A percentile compares a stretch with the other conserved stretches of the same genome.
Evolutionary conservation across 345 rosid species (phyloP).

Genomic region (Populus deltoides): DNA sequence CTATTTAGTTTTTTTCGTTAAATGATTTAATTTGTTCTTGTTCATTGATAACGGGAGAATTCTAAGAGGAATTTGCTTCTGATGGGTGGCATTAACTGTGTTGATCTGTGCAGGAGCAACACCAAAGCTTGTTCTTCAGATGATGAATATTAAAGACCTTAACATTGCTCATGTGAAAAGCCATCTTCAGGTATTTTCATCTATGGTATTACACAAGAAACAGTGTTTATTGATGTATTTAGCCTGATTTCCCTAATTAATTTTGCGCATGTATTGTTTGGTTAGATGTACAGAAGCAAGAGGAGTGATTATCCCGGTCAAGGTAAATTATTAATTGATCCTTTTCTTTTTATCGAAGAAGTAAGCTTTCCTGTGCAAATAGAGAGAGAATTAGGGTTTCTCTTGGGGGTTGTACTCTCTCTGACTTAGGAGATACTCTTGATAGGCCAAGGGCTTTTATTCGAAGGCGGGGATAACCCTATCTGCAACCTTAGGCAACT

Average conservation of each 20-base stretch:
- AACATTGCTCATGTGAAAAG: constrained; percentile 85
- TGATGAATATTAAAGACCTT: constrained; percentile 76
- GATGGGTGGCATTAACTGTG: not conserved
- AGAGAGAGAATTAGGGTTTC: constrained; percentile 31
- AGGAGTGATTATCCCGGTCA: constrained; percentile 23
- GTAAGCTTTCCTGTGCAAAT: not conserved
- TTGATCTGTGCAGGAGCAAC: constrained; percentile 57
- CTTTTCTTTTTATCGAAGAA: not conserved
- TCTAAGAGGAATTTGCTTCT: not conserved
- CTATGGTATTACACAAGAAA: not conserved
- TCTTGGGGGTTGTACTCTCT: not conserved
- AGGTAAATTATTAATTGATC: constrained; percentile 4
- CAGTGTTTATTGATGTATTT: not conserved
- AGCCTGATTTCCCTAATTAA: not conserved
- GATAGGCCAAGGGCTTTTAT: constrained; percentile 50
- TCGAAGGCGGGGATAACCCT: constrained; percentile 43
- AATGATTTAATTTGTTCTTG: not conserved
- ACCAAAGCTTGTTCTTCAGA: constrained; percentile 74
- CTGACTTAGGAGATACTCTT: constrained; percentile 4
- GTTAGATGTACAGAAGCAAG: constrained; percentile 48
- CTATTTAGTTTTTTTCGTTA: not conserved
- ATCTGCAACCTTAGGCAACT: constrained; percentile 58
- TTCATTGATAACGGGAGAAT: not conserved
- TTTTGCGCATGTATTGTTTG: not conserved
- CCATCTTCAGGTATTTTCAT: constrained; percentile 65